Evolutionary conservation across 108 stramenopile species (phyloP).

Genomic region (Fragilaria crotonensis): DNA sequence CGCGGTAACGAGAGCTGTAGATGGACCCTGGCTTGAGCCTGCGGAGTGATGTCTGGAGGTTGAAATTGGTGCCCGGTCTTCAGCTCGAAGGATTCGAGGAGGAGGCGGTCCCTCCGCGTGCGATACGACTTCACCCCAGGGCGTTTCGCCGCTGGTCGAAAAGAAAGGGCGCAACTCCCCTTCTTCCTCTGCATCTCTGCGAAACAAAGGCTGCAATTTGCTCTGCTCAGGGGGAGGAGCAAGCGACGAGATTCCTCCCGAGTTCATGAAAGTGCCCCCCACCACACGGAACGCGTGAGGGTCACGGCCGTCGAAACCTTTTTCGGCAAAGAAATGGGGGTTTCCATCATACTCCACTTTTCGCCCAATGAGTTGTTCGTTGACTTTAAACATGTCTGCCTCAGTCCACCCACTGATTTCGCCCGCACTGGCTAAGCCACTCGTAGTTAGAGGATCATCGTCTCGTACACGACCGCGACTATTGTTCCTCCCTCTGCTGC

Average conservation of each 20-base stretch:
- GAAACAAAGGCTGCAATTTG: slow-evolving; percentile 31
- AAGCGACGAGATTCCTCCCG: slow-evolving; percentile 5
- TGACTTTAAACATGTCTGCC: slow-evolving; percentile 80
- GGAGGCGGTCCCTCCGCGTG: slow-evolving; percentile 17
- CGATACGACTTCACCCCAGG: slow-evolving; percentile 65
- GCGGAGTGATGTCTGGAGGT: not conserved
- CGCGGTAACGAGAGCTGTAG: not conserved
- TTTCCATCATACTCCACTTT: slow-evolving; percentile 81
- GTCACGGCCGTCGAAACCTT: slow-evolving; percentile 64
- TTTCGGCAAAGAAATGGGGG: slow-evolving; percentile 77
- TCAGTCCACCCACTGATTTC: slow-evolving; percentile 69
- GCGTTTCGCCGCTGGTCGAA: slow-evolving; percentile 60
- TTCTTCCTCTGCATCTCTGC: not conserved
- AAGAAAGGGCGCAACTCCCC: slow-evolving; percentile 73
- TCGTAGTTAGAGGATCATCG: slow-evolving; percentile 38
- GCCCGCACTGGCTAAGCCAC: slow-evolving; percentile 49
- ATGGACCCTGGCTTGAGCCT: not conserved
- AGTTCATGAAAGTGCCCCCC: slow-evolving; percentile 77
- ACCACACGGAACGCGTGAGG: slow-evolving; percentile 83
- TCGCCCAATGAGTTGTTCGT: slow-evolving; percentile 59
- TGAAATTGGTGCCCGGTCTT: not conserved
- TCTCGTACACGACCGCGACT: slow-evolving; percentile 25
- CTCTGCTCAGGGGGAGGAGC: slow-evolving; percentile 25
- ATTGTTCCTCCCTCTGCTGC: not conserved
- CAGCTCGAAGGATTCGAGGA: not conserved